Percentiles rank a stretch among this genome's conserved stretches.
These are phyloP conservation scores for Bipolaris sorokiniana DNA, from an alignment of 2,329 filamentous ascomycete genomes.

Conservation along the genomic window DNA sequence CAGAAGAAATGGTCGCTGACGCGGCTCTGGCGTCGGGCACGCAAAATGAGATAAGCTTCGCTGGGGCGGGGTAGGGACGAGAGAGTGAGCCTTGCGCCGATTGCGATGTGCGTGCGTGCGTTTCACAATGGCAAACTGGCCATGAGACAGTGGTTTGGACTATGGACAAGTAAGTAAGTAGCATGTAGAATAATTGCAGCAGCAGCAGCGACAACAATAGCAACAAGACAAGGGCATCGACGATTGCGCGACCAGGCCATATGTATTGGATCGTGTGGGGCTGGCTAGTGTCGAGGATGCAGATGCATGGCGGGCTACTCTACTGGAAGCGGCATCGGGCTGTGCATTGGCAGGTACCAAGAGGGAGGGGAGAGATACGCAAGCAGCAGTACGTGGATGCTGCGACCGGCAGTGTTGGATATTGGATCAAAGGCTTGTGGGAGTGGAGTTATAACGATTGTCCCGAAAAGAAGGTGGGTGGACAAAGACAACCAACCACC, in stretches of 20 bases:
- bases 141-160: neutral
- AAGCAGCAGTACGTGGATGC: too few relatives aligned
- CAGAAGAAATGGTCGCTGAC: conserved; percentile 7
- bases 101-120: conserved; percentile 3
- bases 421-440: too few relatives aligned
- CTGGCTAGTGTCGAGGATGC: neutral
- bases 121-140: conserved; percentile 11
- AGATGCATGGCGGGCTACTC: neutral
- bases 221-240: neutral
- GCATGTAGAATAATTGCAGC: neutral
- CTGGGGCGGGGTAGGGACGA: conserved; percentile 11
- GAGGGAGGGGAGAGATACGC: too few relatives aligned
- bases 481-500: neutral
- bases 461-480: neutral
- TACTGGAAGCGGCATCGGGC: too few relatives aligned
- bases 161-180: neutral
- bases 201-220: neutral
- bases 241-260: too few relatives aligned
- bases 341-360: too few relatives aligned
- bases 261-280: too few relatives aligned
- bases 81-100: conserved; percentile 5
- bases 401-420: too few relatives aligned
- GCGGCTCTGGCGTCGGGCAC: conserved; percentile 1
- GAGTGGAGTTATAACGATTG: too few relatives aligned
- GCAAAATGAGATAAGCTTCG: conserved; percentile 4